Percentiles rank a stretch among this genome's conserved stretches.
Conservation (phyloP, 805 yeast species). For the Vanderwaltozyma verrucispora region DNA sequence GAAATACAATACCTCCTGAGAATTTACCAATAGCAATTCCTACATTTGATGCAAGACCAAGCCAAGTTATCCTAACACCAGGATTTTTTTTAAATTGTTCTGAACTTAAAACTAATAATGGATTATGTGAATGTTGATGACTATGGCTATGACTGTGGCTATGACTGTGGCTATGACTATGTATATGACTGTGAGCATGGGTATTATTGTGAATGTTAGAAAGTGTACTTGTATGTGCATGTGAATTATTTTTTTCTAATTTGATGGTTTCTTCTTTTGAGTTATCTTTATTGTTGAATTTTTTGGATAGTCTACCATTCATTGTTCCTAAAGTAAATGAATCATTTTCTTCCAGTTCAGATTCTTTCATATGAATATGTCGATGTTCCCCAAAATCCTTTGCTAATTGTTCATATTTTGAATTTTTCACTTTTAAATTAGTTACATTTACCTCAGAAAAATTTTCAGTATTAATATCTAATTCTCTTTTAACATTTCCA, state of each 20-base stretch:
- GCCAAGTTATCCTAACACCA: constrained; percentile 84
- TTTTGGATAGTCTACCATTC: neutral
- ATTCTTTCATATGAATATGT: constrained; percentile 33
- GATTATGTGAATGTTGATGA: constrained; percentile 17
- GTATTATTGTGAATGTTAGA: too few species aligned
- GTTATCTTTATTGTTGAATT: neutral
- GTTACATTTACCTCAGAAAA: too few species aligned
- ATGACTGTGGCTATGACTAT: constrained; percentile 13
- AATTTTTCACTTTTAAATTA: too few species aligned
- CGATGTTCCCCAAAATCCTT: constrained; percentile 23
- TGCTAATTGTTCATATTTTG: neutral
- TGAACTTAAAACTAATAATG: constrained; percentile 30
- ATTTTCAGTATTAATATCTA: too few species aligned
- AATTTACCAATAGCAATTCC: constrained; percentile 80
- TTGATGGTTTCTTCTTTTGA: neutral
- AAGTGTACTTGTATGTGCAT: too few species aligned
- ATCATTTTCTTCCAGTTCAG: constrained; percentile 36
- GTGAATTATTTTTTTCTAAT: too few species aligned
- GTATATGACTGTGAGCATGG: constrained; percentile 17
- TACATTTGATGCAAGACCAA: constrained; percentile 72
- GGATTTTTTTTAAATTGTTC: constrained; percentile 51
- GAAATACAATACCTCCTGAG: constrained; percentile 80
- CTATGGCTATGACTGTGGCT: constrained; percentile 7
- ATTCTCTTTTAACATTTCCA: too few species aligned
- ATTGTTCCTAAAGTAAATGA: constrained; percentile 28